phyloP scores from a whole-genome alignment of 1,284 basidiomycete species.

The Fistulinella staudtii region DNA sequence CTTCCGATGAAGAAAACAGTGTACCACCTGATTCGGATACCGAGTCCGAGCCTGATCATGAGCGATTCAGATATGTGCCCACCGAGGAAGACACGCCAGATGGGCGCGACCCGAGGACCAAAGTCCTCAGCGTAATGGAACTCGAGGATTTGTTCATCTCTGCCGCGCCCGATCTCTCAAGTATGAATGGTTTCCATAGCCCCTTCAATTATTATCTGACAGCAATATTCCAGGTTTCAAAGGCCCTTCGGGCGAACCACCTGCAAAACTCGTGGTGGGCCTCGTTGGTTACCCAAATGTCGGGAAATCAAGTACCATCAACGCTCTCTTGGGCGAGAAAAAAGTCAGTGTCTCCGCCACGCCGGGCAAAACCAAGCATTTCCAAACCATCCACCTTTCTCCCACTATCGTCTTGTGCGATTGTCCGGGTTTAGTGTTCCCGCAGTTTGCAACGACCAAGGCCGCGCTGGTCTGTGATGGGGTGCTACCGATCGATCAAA shows the following conservation, averaged over 20 bases:
- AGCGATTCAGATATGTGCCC: constrained; percentile 41
- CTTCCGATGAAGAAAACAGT: constrained; percentile 26
- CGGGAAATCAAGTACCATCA: constrained; percentile 96
- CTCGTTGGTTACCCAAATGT: constrained; percentile 99
- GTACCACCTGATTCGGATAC: constrained; percentile 25
- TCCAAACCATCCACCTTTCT: constrained; percentile 95
- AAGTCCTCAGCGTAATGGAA: constrained; percentile 84
- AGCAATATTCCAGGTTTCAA: constrained; percentile 53
- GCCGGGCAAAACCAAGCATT: constrained; percentile 99
- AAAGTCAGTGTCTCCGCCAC: constrained; percentile 98
- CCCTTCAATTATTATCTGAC: neutral
- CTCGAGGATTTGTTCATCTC: constrained; percentile 84
- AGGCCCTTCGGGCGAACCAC: constrained; percentile 56
- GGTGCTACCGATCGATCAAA: constrained; percentile 96
- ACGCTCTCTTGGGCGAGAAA: constrained; percentile 92
- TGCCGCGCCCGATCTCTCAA: constrained; percentile 72
- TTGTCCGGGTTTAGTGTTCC: constrained; percentile 98
- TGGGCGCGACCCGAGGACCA: constrained; percentile 64
- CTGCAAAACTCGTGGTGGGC: constrained; percentile 80
- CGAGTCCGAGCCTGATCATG: constrained; percentile 34
- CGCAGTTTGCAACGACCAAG: constrained; percentile 94
- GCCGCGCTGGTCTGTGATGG: constrained; percentile 97
- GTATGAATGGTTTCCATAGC: constrained; percentile 39
- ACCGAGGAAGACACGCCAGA: constrained; percentile 52
- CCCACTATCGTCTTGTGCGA: constrained; percentile 91